Evolutionary conservation across 2,329 filamentous ascomycete species (phyloP), one percentile per base, ranked within the genome.

Genomic region (Pleomassaria siparia): DNA sequence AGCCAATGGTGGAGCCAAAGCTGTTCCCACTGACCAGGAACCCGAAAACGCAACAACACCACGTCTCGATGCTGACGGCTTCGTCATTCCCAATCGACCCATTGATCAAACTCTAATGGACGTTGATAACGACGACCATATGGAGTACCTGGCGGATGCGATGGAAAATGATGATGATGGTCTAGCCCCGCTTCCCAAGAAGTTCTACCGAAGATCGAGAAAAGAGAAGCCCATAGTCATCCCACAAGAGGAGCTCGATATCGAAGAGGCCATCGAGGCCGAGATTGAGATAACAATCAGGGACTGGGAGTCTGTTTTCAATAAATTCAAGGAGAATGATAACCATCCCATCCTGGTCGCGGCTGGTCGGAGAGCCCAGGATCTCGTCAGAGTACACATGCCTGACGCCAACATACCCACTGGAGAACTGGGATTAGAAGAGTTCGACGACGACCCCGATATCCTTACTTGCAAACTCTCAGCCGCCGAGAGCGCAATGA

Each of bases 401-500:
- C 62, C 65, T 9, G 54, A 58, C 12, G 54, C 56, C 43, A 59
- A 62, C 21, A 54, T 67, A 18, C 59, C 52, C 24, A 53, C 42
- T 3, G 56, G 58, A 2, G 78, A 80, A 6, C 83, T 87, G 44
- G 86, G 95, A 16, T 83, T 80, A 42, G 82, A 88, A 47, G 91
- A 96, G 64, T 96, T 97, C 62, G 88, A 86, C 29, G 85, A 95
- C 59, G 94, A 99, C 53, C 87, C 85, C 0, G 94, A 99, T 69
- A 90, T 99, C 4, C 75, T 80, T 49, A 88, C 88, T 59, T 96
- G 91, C 63, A 72, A 91, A 28, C 78, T 97, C 4, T 81, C 80
- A 0, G 81, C 85, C 1, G 81, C 83, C 2, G 91, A 97, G 72
- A 82, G 86, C 2, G 81, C 81, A 26, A 83, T 91, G 64, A 97